Evolutionary conservation across 2,329 filamentous ascomycete genomes (phyloP), one percentile per base, ranked within the genome.

Genomic region (Phaeophleospora eucalypticola): DNA sequence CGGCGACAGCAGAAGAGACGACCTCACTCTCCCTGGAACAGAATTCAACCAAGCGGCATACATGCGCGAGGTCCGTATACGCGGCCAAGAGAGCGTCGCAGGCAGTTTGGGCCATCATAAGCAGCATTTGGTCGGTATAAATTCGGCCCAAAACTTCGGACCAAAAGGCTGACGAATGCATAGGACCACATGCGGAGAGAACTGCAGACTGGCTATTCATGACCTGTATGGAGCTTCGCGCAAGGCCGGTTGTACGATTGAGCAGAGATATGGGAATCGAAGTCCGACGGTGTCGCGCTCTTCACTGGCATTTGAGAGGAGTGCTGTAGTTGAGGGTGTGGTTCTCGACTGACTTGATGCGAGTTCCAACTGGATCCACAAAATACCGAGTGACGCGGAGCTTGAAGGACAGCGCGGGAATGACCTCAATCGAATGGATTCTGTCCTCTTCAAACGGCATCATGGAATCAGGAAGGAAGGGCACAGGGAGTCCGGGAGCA

Each of bases 21-120:
- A 38, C 14, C 24, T 24, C 36, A 37, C 45, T 17, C 33, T 35
- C 9, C 10, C 21, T 12, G 46, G 33, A 29, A 24, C 34, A 12
- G 51, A 49, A 19, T 51, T 51, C 47, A 52, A 43, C 27, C 59
- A 62, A 38, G 48, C 51, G n/a, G 49, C 55, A 35, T 62, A 62
- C 39, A 61, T 61, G 58, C 57, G 59, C 7, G 53, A 62, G 46
- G 53, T 62, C 1, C 53, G 59, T n/a, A 41, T 60, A 41, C 51
- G 58, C 14, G 54, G 52, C 41, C 43, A 49, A 3, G 54, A 54
- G 29, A 37, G 29, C 41, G 53, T 59, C 14, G 55, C 49, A 9
- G 36, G 18, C 36, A 37, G 43, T 16, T 41, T 49, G 37, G 52
- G 52, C 4, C 44, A 48, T 27, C 42, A 48, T 17, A 45, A 37